phyloP scores from a whole-genome alignment of 2,329 filamentous ascomycete genomes.

The Fusarium temperatum region DNA sequence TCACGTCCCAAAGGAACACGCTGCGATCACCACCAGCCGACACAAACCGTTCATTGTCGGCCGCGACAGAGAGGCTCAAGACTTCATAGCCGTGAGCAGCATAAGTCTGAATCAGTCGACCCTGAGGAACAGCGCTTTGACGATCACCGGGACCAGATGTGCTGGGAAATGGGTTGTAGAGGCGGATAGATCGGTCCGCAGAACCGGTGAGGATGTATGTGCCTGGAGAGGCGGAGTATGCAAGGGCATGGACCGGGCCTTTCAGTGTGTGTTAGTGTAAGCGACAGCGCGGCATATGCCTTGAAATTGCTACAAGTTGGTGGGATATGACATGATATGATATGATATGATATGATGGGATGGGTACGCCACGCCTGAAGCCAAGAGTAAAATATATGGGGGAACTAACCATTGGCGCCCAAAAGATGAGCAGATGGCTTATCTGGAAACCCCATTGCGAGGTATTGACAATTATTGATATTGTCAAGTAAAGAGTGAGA shows the following conservation, averaged over 20 bases:
- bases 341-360: background rate
- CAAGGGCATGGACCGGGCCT: constrained; percentile 77
- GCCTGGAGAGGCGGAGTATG: constrained; percentile 76
- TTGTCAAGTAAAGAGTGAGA: background rate
- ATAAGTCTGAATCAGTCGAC: constrained; percentile 85
- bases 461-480: constrained; percentile 1
- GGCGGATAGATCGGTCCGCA: constrained; percentile 83
- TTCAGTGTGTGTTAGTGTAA: constrained; percentile 24
- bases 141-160: constrained; percentile 46
- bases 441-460: constrained; percentile 56
- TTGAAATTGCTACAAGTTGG: constrained; percentile 1
- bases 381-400: constrained; percentile 1
- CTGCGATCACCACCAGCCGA: constrained; percentile 89
- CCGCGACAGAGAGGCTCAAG: constrained; percentile 77
- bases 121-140: constrained; percentile 52
- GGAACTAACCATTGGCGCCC: constrained; percentile 64
- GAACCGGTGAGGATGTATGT: constrained; percentile 87
- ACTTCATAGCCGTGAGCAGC: constrained; percentile 92
- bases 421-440: constrained; percentile 64
- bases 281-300: constrained; percentile 28
- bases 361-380: constrained; percentile 28
- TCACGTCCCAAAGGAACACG: constrained; percentile 95
- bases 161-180: constrained; percentile 79
- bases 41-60: constrained; percentile 84
- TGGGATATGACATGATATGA: background rate